Conservation (phyloP, 2,329 filamentous ascomycete genomes). For the Teratosphaeriaceae sp. region DNA sequence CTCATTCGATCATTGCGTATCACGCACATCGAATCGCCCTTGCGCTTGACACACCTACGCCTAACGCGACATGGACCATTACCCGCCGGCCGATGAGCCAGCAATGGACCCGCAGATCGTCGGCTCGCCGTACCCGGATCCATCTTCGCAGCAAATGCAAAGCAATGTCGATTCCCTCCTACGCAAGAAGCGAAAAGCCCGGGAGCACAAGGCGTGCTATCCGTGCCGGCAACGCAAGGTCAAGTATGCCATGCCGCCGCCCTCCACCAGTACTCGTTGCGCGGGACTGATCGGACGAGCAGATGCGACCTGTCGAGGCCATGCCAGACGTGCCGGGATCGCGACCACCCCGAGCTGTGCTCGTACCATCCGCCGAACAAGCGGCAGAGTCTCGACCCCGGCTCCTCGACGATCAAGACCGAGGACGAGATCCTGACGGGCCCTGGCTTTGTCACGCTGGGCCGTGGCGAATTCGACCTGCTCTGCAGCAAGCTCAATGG, state of each 20-base stretch:
- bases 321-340: slow-evolving; percentile 45
- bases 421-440: slow-evolving; percentile 14
- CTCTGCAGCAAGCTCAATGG: slow-evolving; percentile 43
- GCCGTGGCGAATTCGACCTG: slow-evolving; percentile 40
- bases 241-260: slow-evolving; percentile 19
- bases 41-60: background rate
- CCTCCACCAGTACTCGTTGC: background rate
- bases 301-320: slow-evolving; percentile 43
- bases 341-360: slow-evolving; percentile 46
- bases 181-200: slow-evolving; percentile 43
- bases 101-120: slow-evolving; percentile 12
- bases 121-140: slow-evolving; percentile 8
- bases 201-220: slow-evolving; percentile 48
- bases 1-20: too few relatives aligned
- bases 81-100: slow-evolving; percentile 8
- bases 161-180: slow-evolving; percentile 44
- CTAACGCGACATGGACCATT: slow-evolving; percentile 1
- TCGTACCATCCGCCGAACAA: slow-evolving; percentile 34
- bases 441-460: slow-evolving; percentile 24
- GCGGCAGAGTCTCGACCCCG: slow-evolving; percentile 24
- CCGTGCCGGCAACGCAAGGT: slow-evolving; percentile 41
- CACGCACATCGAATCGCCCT: background rate
- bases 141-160: background rate
- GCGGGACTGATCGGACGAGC: slow-evolving; percentile 4
- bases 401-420: slow-evolving; percentile 6